These are phyloP conservation scores for Ilyonectria mors-panacis DNA, from an alignment of 2,329 filamentous ascomycete species.

Conservation along the genomic window DNA sequence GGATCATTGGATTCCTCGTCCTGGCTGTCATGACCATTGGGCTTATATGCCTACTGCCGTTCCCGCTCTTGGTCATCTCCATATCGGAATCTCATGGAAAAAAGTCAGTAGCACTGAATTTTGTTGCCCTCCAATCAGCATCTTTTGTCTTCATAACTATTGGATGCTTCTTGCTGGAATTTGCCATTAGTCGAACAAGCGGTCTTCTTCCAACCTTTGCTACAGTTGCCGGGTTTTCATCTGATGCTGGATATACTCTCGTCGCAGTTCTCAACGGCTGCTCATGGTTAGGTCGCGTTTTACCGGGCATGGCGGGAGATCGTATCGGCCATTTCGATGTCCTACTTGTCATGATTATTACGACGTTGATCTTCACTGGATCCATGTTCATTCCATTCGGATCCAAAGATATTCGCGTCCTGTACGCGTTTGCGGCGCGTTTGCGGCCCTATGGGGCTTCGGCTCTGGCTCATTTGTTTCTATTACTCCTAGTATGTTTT, in stretches of 20 bases:
- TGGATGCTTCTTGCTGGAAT: conserved; percentile 60
- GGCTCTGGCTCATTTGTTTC: conserved; percentile 59
- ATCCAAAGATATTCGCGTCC: conserved; percentile 47
- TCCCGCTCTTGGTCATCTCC: too few species aligned
- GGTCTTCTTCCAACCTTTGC: conserved; percentile 61
- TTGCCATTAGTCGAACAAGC: conserved; percentile 60
- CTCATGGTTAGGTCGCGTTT: conserved; percentile 57
- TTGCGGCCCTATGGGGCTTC: conserved; percentile 63
- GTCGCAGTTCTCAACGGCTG: conserved; percentile 57
- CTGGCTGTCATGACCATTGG: conserved; percentile 40
- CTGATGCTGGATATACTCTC: conserved; percentile 58
- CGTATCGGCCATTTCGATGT: conserved; percentile 59
- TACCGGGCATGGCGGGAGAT: conserved; percentile 58
- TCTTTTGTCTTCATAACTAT: conserved; percentile 56
- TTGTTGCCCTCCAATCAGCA: conserved; percentile 54
- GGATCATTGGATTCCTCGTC: conserved; percentile 45
- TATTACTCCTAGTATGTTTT: too few species aligned
- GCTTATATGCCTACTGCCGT: background rate
- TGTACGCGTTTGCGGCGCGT: conserved; percentile 59
- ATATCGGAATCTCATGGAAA: too few species aligned
- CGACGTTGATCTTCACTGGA: conserved; percentile 55
- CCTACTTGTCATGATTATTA: too few species aligned
- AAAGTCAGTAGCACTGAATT: conserved; percentile 47
- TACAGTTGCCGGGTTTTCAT: conserved; percentile 46
- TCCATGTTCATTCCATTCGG: conserved; percentile 58